These are phyloP conservation scores for Bryum argenteum DNA, from an alignment of 225 moss, liverwort and hornwort species.

Conservation along the genomic window DNA sequence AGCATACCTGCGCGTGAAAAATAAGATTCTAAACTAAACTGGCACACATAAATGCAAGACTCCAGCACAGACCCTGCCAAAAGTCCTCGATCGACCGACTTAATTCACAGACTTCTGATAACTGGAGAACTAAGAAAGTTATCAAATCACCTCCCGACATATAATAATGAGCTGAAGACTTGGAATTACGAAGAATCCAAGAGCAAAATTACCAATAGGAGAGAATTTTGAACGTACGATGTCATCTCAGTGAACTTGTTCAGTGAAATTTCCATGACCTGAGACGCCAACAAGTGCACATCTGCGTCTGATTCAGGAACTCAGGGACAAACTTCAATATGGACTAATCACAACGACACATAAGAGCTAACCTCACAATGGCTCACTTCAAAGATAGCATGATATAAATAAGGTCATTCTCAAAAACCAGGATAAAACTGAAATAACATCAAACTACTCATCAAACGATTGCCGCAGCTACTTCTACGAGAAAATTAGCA, in stretches of 20 bases:
- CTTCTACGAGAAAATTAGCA: neutral
- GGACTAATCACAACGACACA: slow-evolving; percentile 6
- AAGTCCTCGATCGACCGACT: neutral
- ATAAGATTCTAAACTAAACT: slow-evolving; percentile 23
- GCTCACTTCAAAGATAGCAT: too few species aligned
- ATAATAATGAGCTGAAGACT: neutral
- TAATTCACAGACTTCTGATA: slow-evolving; percentile 6
- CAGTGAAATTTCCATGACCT: slow-evolving; percentile 62
- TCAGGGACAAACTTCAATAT: neutral
- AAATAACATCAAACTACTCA: neutral
- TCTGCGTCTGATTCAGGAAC: slow-evolving; percentile 32
- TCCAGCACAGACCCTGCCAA: slow-evolving; percentile 7
- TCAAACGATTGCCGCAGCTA: neutral
- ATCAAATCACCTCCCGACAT: slow-evolving; percentile 16
- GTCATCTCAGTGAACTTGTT: slow-evolving; percentile 58
- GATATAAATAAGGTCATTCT: too few species aligned
- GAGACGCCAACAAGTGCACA: slow-evolving; percentile 38
- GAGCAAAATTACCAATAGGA: slow-evolving; percentile 36
- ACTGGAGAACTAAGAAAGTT: neutral
- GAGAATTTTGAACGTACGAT: slow-evolving; percentile 53
- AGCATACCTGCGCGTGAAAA: slow-evolving; percentile 48
- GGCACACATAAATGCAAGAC: neutral
- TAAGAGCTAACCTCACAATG: neutral
- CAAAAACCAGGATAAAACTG: neutral
- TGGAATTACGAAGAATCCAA: slow-evolving; percentile 3